phyloP scores from a whole-genome alignment of 2,329 filamentous ascomycete genomes.

The Rhynchosporium graminicola region DNA sequence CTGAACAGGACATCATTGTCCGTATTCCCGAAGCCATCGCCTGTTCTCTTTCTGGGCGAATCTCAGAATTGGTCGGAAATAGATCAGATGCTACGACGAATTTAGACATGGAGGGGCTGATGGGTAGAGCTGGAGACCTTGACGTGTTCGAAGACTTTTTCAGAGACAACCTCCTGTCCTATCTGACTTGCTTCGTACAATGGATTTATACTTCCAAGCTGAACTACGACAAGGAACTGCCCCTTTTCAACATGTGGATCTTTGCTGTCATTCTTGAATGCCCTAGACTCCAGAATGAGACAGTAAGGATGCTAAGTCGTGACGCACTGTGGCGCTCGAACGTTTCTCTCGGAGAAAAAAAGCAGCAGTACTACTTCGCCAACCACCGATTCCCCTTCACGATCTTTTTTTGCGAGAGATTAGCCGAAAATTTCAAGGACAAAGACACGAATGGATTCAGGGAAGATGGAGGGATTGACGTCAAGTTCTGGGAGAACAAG shows the following conservation, averaged over 20 bases:
- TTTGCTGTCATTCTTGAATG: slow-evolving; percentile 4
- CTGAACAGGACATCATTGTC: background rate
- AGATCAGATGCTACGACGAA: background rate
- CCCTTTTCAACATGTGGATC: slow-evolving; percentile 6
- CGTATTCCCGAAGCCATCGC: slow-evolving; percentile 2
- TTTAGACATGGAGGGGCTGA: background rate
- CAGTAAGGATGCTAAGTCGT: slow-evolving; percentile 1
- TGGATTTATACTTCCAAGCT: slow-evolving; percentile 8
- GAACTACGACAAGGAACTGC: background rate
- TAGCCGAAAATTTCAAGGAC: background rate
- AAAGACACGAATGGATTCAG: background rate
- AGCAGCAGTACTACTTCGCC: slow-evolving; percentile 7
- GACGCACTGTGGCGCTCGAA: slow-evolving; percentile 4
- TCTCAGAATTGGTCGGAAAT: background rate
- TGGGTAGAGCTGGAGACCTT: background rate
- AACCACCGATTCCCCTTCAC: background rate
- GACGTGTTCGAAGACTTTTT: background rate
- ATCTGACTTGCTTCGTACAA: slow-evolving; percentile 4
- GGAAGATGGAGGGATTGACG: background rate
- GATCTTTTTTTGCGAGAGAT: background rate
- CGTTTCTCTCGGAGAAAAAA: slow-evolving; percentile 5
- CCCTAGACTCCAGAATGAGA: slow-evolving; percentile 1
- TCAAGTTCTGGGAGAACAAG: background rate
- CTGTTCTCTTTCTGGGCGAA: background rate
- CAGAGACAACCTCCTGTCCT: background rate